Base-by-base conservation (phyloP, 768 basidiomycete genomes). In the Sarcodon aspratus region DNA sequence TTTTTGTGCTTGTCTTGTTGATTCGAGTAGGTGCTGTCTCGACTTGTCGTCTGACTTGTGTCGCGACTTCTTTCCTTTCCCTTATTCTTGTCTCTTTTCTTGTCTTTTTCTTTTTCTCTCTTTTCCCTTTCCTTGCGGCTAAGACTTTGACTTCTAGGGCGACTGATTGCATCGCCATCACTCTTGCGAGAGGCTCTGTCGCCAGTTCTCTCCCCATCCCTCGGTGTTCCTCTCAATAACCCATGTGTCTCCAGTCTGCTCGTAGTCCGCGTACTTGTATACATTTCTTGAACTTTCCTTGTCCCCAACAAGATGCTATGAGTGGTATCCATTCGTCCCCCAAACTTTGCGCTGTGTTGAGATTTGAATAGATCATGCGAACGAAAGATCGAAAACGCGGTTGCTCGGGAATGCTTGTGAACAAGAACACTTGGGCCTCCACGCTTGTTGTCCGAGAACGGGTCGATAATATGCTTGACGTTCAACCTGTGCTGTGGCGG, bases 401-500 rank as follows among this genome's bases (percentile, higher is more conserved):
- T 66, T 3, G 83, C 82, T 48, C 83, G 79, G 1, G 88, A 86
- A 59, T 91, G 88, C 55, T 85, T 86, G 63, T 91, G 89, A 33
- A 91, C 78, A 48, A 83, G 79, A 33, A 77, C 72, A 18, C 70
- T 67, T 0, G 86, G 85, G 1, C 84, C 82, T 33, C 71, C 72
- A 33, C 63, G 65, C 6, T 61, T 64, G 34, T 69, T 70, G 33
- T 61, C 62, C n/a, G 66, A 62, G 51, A 67, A 74, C 0, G 72
- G 71, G 52, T 75, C 78, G 21, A 71, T 67, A 48, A 78, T 68
- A 50, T 78, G 78, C 7, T 70, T 70, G 38, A 85, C 67, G 46
- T 78, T 76, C 18, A 89, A 66, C 17, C 86, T 80, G 54, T 87
- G 84, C 50, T 84, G 82, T 8, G 73, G 72, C 11, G 73, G 74